Evolutionary conservation across 2,329 filamentous ascomycete species (phyloP), one percentile per base, ranked within the genome.

Genomic region (Venturia oleaginea): DNA sequence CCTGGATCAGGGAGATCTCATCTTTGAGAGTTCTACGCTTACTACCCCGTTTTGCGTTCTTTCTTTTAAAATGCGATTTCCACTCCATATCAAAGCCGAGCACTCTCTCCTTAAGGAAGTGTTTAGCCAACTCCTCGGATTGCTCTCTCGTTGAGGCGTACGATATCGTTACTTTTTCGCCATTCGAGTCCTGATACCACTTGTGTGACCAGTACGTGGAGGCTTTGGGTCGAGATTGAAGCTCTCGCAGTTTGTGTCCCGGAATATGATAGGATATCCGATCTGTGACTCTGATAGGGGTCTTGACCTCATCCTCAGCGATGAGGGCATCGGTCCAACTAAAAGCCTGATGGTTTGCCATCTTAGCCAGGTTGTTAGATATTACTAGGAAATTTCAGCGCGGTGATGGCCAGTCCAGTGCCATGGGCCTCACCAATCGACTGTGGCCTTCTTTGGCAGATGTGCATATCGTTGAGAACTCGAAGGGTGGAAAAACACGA

Each of bases 51-150:
- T 51, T 51, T 8, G 11, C n/a, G 2, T 80, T 73, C 7, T 68
- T 70, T 27, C 73, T 79, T 6, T 71, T 77, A 0, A 84, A 80
- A 7, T 82, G 66, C 40, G 68, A 69, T 62, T 85, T 81, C 92
- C 93, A 97, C 76, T 97, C 93, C 67, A 97, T 81, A 70, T 97
- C 92, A 67, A 97, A 91, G 0, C 92, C 92, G n/a, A 97, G 73
- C 2, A 95, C 76, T 46, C 84, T 79, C 70, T 94, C 85, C 34
- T 82, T 68, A 42, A 86, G 71, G 68, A 97, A 96, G 64, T 87
- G 81, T 65, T 83, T 74, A 22, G 84, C 78, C 8, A 89, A 81
- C 5, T 78, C 75, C 72, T 97, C 91, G 24, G 89, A 88, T 2
- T 83, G 84, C 43, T 84, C 78, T 55, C 81, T 83, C 64, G 80